Evolutionary conservation across 352 stramenopile species (phyloP), one percentile per base, ranked within the genome.

Genomic region (Globisporangium orthogonon): DNA sequence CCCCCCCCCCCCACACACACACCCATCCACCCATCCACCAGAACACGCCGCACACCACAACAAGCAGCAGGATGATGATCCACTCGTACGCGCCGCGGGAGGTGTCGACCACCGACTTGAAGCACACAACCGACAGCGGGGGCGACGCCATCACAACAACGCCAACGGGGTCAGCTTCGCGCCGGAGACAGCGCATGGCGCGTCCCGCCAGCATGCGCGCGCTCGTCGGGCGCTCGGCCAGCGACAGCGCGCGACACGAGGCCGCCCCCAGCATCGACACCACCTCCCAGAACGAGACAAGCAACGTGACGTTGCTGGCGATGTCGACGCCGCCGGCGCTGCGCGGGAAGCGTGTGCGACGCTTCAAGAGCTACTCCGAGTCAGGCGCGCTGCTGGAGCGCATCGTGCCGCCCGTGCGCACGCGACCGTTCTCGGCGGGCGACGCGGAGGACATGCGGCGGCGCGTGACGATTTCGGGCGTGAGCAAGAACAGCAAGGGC

Each of bases 311-410:
- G 23, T 41, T 78, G 40, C 31, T 50, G 45, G 48, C 46, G 35
- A 54, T 44, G 37, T 39, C 65, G 30, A 55, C 50, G 44, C 58
- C 60, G 53, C 54, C 54, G 49, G 44, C 60, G 44, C 54, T 52
- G 40, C 59, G 62, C 3, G 47, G 45, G 40, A 61, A 62, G 54
- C 62, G 61, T n/a, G 45, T 60, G 45, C 67, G 63, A 10, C 69
- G 78, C 60, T 60, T 76, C 65, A 89, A 89, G 65, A 86, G 78
- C 67, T 76, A 83, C 67, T 87, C 78, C 5, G 78, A 85, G 57
- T 74, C 74, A 3, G 78, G 71, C 4, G 37, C 76, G 30, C 63
- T 66, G 29, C 69, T 89, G 23, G 78, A 89, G 63, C 67, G 70
- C 64, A 56, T 62, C 40, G 64, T 71, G 0, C 56, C 69, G 17